Evolutionary conservation across 2,329 filamentous ascomycete genomes (phyloP), one percentile per base, ranked within the genome.

Genomic region (Fusarium tuaranense): DNA sequence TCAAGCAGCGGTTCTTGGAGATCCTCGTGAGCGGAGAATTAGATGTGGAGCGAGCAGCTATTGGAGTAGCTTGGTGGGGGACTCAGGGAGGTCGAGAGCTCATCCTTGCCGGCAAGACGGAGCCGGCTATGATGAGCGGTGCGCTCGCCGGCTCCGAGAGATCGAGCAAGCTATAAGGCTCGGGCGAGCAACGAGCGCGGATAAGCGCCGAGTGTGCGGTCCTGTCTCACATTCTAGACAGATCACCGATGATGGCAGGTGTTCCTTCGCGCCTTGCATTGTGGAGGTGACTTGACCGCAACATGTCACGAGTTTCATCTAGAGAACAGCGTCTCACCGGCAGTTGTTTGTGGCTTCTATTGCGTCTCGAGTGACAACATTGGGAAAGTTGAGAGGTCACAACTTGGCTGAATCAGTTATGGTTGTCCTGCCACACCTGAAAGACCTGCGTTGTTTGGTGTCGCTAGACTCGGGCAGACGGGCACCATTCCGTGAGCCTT

Each of bases 11-110:
- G 60, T 93, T 97, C 81, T 95, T 94, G 92, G 92, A 97, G 68
- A 88, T 95, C 4, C 83, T 98, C 12, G 92, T 92, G 46, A 92
- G 89, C 76, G 95, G 95, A 5, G 95, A 97, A 84, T 93, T 98
- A 91, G 95, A 98, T 82, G 92, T 97, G 27, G 94, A 97, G 80
- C 89, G 95, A 69, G 92, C 94, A 8, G 90, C 92, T 46, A 88
- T 93, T 36, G 95, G 93, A 59, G 93, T 97, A 20, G 90, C 91
- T 3, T 98, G 95, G 95, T 98, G 95, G 95, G 93, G 91, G 13
- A 88, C 87, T 14, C 83, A 83, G 39, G 88, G 88, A 8, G 89
- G 83, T 84, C 90, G 81, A 81, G 88, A 88, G 72, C 79, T 88
- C 72, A 84, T 90, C 9, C 70, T 88, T 76, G 61, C 70, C 68